Evolutionary conservation across 306 rosid species (phyloP), one percentile per base, ranked within the genome.

Genomic region (Astragalus glycyphyllos): DNA sequence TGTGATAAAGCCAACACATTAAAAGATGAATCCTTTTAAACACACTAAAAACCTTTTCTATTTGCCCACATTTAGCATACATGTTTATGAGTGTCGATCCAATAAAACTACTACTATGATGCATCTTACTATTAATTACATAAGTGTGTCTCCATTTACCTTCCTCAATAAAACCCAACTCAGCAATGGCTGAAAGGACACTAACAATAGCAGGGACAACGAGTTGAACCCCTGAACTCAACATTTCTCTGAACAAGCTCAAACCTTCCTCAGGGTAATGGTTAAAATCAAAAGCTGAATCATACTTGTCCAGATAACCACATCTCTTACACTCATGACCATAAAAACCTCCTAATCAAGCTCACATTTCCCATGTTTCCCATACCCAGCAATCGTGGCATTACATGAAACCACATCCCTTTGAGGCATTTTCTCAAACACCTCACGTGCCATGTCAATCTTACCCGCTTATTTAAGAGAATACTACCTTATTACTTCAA

Each of bases 381-480:
- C 84, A 62, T 65, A 86, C 58, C 86, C 90, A 73, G 84, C 83
- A 66, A 86, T 88, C 89, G 86, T 84, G 3, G 80, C 79, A 78
- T 82, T 88, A 64, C 81, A 82, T 0, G 83, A 72, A 59, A 84
- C 69, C 23, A 78, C 1, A 29, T 82, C 81, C 73, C 86, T 57
- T 5, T 81, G 64, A 8, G 79, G 85, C 82, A 79, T 76, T 69
- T 74, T 11, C 3, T 76, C 77, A 55, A 87, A 86, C 11, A 80
- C 38, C 13, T 34, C 63, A 9, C 64, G 58, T 5, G 87, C 89
- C 60, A 72, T 8, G 29, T 78, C 82, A 61, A 84, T 57, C 63
- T 80, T 75, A 11, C 82, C 86, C 31, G 31, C 31, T 26, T 26
- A 26, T 26, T 4, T 26, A 26, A 26, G 31, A 26, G 31, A 26